Evolutionary conservation across 2,329 filamentous ascomycete genomes (phyloP), one percentile per base, ranked within the genome.

Genomic region (Sporothrix curviconia): DNA sequence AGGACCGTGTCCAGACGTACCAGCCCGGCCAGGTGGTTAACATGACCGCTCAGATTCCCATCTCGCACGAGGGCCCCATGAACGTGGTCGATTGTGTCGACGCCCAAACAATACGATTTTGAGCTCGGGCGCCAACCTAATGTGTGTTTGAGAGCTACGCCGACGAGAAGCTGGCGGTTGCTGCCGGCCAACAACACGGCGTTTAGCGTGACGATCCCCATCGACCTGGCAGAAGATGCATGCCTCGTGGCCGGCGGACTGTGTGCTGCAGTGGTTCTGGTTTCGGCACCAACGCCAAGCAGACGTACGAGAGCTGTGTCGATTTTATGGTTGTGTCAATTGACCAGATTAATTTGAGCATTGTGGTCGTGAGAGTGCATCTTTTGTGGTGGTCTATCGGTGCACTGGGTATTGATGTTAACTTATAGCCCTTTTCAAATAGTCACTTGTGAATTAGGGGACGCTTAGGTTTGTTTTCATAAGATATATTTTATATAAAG

Each of bases 31-130:
- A 79, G 64, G 68, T 68, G 22, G 67, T 79, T 58, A 66, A 69
- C 61, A 72, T 79, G 62, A 68, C 66, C 8, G 70, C 74, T 37
- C 63, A 61, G 25, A 65, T 78, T 12, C 69, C 73, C 9, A 76
- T 78, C 55, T 71, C 76, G 7, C 75, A 77, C 66, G 73, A 73
- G 17, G 75, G 75, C 0, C 71, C 72, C 14, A 71, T 70, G 66
- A 85, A 85, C 67, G 79, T 85, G n/a, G 39, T 81, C 78, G 17
- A 74, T 85, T 51, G 75, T 86, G 63, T 73, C 79, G 64, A 78
- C 76, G 11, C 70, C 72, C 37, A n/a, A 75, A 74, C 62, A 78
- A 83, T 70, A 71, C 67, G 25, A 68, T 81, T 59, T 73, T 85
- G 25, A 37, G 25, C 9, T n/a, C 49, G 6, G 81, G 80, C 34